phyloP scores from a whole-genome alignment of 73 alveolate genomes.

The Tetrahymena malaccensis region DNA sequence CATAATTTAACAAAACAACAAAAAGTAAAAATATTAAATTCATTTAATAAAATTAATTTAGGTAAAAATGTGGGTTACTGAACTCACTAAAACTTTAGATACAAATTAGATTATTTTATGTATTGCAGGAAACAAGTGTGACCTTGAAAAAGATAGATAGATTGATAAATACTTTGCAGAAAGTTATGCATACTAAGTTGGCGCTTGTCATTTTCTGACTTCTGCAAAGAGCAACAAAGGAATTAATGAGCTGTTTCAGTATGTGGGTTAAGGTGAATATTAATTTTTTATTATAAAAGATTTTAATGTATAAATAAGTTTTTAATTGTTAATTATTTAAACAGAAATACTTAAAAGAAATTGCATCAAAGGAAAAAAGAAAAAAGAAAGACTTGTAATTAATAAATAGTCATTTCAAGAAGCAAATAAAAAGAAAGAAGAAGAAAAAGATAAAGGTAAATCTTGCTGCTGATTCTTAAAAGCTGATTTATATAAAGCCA shows the following conservation, averaged over 20 bases:
- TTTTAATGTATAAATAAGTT: no score
- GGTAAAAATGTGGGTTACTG: conserved; percentile 71
- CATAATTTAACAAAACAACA: no score
- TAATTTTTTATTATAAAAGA: neutral
- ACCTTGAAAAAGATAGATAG: conserved; percentile 56
- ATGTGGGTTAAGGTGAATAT: conserved; percentile 9
- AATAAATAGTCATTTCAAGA: neutral
- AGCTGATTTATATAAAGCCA: no score
- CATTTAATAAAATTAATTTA: neutral
- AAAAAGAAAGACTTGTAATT: neutral
- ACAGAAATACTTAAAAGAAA: neutral
- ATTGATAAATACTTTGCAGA: conserved; percentile 15
- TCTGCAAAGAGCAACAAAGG: conserved; percentile 79
- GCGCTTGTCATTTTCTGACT: conserved; percentile 65
- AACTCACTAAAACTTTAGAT: conserved; percentile 49
- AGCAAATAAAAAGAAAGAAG: neutral
- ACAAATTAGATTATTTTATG: conserved; percentile 61
- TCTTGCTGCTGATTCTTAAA: neutral
- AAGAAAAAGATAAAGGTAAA: neutral
- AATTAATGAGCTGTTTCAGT: conserved; percentile 46
- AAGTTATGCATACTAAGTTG: conserved; percentile 52
- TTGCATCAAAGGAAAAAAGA: neutral
- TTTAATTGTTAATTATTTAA: neutral
- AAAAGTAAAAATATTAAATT: no score
- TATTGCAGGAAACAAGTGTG: conserved; percentile 81